A percentile compares a stretch with the other conserved stretches of the same genome.
Conservation (phyloP, 352 stramenopile species). For the Discostella stelligera region DNA sequence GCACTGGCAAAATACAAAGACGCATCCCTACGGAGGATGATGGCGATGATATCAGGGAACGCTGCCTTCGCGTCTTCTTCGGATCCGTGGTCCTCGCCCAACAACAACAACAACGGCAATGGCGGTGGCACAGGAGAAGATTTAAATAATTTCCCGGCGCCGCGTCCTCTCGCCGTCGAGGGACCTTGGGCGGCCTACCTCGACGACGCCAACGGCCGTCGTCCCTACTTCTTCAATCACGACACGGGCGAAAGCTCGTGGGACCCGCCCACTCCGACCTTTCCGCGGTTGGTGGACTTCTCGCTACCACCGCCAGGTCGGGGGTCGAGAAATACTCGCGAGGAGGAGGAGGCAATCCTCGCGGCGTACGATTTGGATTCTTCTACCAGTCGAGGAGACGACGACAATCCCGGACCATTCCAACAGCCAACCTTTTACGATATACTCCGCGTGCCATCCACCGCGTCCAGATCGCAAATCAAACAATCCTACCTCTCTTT, state of each 20-base stretch:
- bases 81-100: neutral
- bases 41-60: neutral
- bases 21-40: no score
- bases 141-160: no score
- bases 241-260: constrained; percentile 41
- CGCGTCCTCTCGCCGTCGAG: constrained; percentile 19
- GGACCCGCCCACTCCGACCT: constrained; percentile 37
- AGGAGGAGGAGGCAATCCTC: neutral
- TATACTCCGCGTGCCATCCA: no score
- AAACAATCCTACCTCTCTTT: no score
- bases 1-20: no score
- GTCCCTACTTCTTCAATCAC: constrained; percentile 53
- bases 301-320: no score
- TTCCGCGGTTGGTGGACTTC: constrained; percentile 16
- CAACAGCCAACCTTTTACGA: no score
- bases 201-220: constrained; percentile 15
- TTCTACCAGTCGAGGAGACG: no score
- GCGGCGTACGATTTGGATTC: no score
- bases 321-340: neutral
- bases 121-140: no score
- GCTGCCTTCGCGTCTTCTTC: constrained; percentile 9
- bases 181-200: constrained; percentile 43
- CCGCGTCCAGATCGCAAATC: no score
- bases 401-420: no score
- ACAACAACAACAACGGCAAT: neutral